Conservation (phyloP, 2,329 filamentous ascomycete species). For the Ustilaginoidea virens region DNA sequence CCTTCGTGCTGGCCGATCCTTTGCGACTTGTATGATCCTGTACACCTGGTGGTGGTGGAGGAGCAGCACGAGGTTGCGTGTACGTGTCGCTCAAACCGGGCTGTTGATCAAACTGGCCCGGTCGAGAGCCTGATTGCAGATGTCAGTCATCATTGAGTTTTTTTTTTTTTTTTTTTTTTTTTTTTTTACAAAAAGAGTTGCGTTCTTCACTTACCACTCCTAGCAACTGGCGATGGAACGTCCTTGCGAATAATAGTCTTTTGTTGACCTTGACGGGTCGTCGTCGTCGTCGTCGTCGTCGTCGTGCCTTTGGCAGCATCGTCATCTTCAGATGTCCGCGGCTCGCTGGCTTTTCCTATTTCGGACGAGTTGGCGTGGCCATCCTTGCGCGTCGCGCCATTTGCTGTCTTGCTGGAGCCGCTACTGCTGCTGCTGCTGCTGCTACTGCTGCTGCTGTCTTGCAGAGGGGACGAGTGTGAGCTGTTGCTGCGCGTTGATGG, state of each 20-base stretch:
- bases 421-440: no score
- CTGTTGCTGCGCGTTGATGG: conserved; percentile 24
- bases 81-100: conserved; percentile 30
- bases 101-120: conserved; percentile 4
- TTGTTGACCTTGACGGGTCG: conserved; percentile 18
- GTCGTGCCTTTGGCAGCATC: conserved; percentile 25
- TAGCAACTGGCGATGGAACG: conserved; percentile 22
- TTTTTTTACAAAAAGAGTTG: no score
- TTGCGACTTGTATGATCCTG: conserved; percentile 23
- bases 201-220: conserved; percentile 24
- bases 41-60: conserved; percentile 27
- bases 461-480: conserved; percentile 24
- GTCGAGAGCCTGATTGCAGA: conserved; percentile 2
- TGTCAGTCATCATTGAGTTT: no score
- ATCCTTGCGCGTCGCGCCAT: conserved; percentile 15
- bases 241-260: conserved; percentile 53
- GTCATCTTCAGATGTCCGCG: conserved; percentile 44
- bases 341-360: conserved; percentile 22
- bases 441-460: no score
- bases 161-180: no score
- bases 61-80: conserved; percentile 41
- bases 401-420: conserved; percentile 19
- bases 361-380: conserved; percentile 8
- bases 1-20: conserved; percentile 31
- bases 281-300: conserved; percentile 4